phyloP scores from a whole-genome alignment of 148 eudicot genomes.

The Fagopyrum esculentum region DNA sequence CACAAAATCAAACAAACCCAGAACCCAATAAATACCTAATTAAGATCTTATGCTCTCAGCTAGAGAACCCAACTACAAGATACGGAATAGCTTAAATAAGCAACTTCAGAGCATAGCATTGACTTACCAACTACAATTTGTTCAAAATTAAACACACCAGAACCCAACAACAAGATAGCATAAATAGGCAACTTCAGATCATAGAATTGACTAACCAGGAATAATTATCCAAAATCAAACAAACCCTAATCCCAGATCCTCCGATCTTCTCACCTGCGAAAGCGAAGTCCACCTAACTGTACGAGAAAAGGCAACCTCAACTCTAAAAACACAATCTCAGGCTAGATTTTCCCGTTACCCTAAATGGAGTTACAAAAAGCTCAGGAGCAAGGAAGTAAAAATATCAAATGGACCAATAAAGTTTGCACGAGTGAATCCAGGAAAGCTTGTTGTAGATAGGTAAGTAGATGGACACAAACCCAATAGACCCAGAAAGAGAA shows the following conservation, averaged over 20 bases:
- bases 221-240: neutral
- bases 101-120: neutral
- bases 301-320: neutral
- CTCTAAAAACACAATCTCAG: neutral
- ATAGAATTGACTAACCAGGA: neutral
- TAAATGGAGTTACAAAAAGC: neutral
- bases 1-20: neutral
- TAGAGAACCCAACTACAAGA: neutral
- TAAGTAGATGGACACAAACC: neutral
- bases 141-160: neutral
- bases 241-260: neutral
- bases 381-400: neutral
- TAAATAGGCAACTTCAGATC: neutral
- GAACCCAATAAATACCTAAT: neutral
- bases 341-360: neutral
- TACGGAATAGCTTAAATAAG: neutral
- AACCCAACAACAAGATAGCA: neutral
- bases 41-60: too few species aligned
- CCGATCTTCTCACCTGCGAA: neutral
- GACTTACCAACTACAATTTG: neutral
- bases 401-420: neutral
- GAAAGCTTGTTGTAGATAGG: constrained; percentile 5
- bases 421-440: constrained; percentile 11
- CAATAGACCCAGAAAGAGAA: neutral
- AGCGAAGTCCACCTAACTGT: neutral